Conservation (phyloP, 2,329 filamentous ascomycete genomes). For the Penicillium sumatraense region DNA sequence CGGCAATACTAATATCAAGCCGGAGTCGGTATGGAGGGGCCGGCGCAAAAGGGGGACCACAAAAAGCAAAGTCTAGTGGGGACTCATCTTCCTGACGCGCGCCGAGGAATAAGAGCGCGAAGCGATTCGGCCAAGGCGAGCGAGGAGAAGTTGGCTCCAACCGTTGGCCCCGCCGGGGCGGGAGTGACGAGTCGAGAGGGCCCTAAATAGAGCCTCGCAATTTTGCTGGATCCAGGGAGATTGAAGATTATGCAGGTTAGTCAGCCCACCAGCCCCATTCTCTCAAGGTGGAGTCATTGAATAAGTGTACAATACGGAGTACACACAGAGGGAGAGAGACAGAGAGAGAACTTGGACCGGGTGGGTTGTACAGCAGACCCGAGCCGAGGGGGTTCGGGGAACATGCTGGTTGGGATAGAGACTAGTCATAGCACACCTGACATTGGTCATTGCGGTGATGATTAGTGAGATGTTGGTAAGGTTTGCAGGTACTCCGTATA, state of each 20-base stretch:
- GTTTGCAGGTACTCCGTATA: too few relatives aligned
- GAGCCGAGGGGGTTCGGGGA: constrained; percentile 1
- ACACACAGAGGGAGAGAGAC: neutral
- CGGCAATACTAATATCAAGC: constrained; percentile 1
- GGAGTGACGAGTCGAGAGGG: neutral
- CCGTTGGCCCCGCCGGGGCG: constrained; percentile 8
- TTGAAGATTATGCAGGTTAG: constrained; percentile 11
- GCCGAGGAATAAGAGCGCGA: constrained; percentile 10
- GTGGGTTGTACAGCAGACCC: constrained; percentile 12
- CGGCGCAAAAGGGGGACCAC: constrained; percentile 8
- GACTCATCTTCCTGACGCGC: constrained; percentile 22
- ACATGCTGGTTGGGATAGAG: constrained; percentile 4
- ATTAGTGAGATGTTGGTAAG: too few relatives aligned
- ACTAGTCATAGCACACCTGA: neutral
- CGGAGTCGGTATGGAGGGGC: constrained; percentile 1
- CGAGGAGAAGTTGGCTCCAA: constrained; percentile 6
- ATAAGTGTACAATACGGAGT: neutral
- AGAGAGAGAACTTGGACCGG: constrained; percentile 14
- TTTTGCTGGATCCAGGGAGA: constrained; percentile 1
- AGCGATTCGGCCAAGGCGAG: constrained; percentile 8
- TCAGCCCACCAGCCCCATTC: constrained; percentile 5
- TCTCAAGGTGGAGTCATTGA: constrained; percentile 7
- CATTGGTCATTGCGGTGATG: neutral
- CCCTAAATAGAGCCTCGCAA: neutral
- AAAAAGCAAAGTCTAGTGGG: constrained; percentile 12